Base-by-base conservation (phyloP, 441 rosid genomes). In the Croton laevigatus region DNA sequence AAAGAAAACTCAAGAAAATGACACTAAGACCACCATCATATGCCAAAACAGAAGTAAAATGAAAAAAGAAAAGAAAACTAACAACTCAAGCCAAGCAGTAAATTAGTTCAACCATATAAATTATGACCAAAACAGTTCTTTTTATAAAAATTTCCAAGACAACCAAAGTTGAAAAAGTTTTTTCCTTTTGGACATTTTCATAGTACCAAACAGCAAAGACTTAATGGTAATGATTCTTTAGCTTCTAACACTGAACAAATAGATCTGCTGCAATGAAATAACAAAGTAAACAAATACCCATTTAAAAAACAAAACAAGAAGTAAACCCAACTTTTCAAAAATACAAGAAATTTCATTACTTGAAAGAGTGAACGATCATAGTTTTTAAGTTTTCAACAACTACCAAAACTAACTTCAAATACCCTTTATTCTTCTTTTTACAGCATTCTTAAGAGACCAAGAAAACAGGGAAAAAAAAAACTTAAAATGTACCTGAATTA, bases 361-460 rank as follows among this genome's bases (percentile, higher is more conserved):
- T 77, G 2, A 71, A 73, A 45, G 70, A 65, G 75, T 62, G 74
- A 71, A 52, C 79, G 75, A 73, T 67, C 9, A 9, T 7, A 57
- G 57, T 42, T 40, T 48, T 65, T 69, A 45, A 40, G 1, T 8
- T 59, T 76, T 70, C 81, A 75, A 62, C 85, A 78, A 60, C 89
- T 52, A 71, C 83, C 48, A 59, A 68, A 80, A 75, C 86, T 61
- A 74, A 80, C 82, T 69, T 67, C 72, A 51, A 60, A 70, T 3
- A 42, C 34, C 17, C 54, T 55, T 62, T 42, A 23, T 3, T 23
- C 6, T 3, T 23, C 6, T 23, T 57, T 62, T 17, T 45, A 38
- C 11, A 8, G 40, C 46, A 62, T 61, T 60, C 32, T 70, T 23
- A 63, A 44, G 37, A 70, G 12, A 52, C 55, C 0, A 60, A 22